Conservation (phyloP, 1,139 yeast genomes). For the Nadsonia starkeyi-henricii region DNA sequence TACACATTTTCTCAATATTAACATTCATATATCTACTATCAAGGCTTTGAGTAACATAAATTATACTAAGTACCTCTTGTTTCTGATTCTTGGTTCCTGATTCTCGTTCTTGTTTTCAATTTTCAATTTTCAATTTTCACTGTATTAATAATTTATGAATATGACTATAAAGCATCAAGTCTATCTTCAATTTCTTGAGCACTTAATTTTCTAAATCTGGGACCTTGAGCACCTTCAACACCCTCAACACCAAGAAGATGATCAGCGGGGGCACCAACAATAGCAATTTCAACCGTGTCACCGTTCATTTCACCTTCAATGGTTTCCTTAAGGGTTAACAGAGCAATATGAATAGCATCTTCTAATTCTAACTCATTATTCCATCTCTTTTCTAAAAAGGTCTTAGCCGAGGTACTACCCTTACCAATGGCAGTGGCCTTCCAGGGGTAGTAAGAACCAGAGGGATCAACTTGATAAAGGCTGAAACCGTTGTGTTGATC, state of each 20-base stretch:
- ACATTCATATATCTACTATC: no score
- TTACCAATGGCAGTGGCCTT: constrained; percentile 98
- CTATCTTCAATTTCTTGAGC: constrained; percentile 92
- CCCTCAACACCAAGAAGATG: constrained; percentile 77
- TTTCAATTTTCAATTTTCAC: no score
- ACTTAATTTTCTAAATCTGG: constrained; percentile 72
- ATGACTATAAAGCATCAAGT: constrained; percentile 60
- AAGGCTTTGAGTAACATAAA: no score
- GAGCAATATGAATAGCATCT: constrained; percentile 95
- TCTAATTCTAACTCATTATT: constrained; percentile 91
- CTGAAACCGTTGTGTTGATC: constrained; percentile 74
- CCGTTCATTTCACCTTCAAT: constrained; percentile 98
- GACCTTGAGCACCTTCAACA: constrained; percentile 61
- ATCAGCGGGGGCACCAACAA: constrained; percentile 75
- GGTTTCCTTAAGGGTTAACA: constrained; percentile 85
- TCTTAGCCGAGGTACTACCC: constrained; percentile 86
- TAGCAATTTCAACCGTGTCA: constrained; percentile 84
- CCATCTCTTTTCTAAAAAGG: constrained; percentile 96
- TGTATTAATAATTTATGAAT: no score
- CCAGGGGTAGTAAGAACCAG: constrained; percentile 99
- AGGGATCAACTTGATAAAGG: constrained; percentile 93
- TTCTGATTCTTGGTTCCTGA: no score
- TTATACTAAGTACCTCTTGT: no score
- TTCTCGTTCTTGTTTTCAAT: no score
- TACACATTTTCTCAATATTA: no score